Base-by-base conservation (phyloP, 2,329 filamentous ascomycete species). In the Chrysoporthe puriensis region DNA sequence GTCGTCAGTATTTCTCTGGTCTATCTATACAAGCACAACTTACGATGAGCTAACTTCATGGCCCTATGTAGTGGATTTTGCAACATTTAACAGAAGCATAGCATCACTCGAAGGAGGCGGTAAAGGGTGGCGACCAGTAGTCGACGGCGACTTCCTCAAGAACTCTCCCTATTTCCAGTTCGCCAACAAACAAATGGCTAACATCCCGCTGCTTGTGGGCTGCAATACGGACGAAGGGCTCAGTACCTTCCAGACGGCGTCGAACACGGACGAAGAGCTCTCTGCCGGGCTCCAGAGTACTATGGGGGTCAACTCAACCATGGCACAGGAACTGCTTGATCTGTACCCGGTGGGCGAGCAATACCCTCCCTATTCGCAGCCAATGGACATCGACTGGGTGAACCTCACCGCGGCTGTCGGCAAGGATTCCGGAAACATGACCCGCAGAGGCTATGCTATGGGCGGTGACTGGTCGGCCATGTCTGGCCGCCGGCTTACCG, bases 391-490 rank as follows among this genome's bases (percentile, higher is more conserved):
- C 43, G 43, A 61, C 59, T 61, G 59, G 59, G 7, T 18, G 42
- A 46, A 43, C 40, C 59, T 61, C 59, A 61, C 59, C 59, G 59
- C 59, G 14, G 21, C 59, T n/a, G 42, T 61, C 26, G 59, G 59
- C 13, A 61, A n/a, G 21, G 2, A 21, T 13, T 44, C 59, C 26
- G 59, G 59, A 1, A 46, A 32, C 26, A 61, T 61, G 59, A 61
- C 59, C 9, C 59, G 59, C 59, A 40, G 59, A 16, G 59, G 42
- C 59, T 61, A 61, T 21, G 59, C 59, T n/a, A 61, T 61, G 59
- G 59, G 59, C 42, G 59, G 59, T 14, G 59, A 61, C 59, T 61
- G 59, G 59, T 61, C 59, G 16, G 43, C 59, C 42, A 61, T 61
- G 59, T 61, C 59, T 13, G 59, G 59, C 5, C 59, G 59, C 2